Percentiles rank a stretch among this genome's conserved stretches.
Conservation (phyloP, 1,139 yeast species). For the Nakaseomyces uthaithaninus region DNA sequence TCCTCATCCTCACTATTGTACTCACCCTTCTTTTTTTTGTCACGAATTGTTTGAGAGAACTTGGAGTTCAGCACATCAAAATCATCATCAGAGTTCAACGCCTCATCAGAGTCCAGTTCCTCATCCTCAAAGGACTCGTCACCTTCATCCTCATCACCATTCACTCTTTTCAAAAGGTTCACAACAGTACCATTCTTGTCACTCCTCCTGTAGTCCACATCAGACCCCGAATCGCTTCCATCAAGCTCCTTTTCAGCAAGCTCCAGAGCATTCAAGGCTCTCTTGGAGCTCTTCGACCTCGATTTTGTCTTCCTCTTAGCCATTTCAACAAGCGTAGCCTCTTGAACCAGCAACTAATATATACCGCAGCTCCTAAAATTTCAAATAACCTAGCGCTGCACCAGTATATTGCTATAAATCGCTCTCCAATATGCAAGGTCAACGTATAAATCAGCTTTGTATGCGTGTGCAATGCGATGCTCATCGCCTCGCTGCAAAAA, state of each 20-base stretch:
- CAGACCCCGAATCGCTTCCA: constrained; percentile 32
- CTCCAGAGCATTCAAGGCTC: constrained; percentile 44
- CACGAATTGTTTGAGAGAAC: constrained; percentile 61
- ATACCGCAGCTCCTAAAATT: no score
- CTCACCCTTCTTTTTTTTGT: constrained; percentile 36
- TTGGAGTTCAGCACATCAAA: constrained; percentile 58
- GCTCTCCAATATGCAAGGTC: no score
- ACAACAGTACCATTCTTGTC: constrained; percentile 33
- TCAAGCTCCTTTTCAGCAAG: constrained; percentile 38
- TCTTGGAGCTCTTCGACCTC: constrained; percentile 29
- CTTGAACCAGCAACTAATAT: no score
- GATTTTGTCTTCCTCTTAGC: constrained; percentile 28
- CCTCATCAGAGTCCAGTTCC: constrained; percentile 70
- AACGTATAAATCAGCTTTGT: no score
- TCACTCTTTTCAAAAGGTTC: constrained; percentile 32
- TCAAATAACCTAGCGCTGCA: no score
- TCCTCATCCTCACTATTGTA: constrained; percentile 38
- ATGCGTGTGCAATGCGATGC: no score
- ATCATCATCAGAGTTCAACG: constrained; percentile 69
- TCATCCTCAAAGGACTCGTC: constrained; percentile 50
- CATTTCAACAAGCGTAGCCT: constrained; percentile 18
- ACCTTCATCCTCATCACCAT: constrained; percentile 18
- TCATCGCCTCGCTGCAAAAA: no score
- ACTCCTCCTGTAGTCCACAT: constrained; percentile 29
- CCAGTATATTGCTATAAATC: no score